These are phyloP conservation scores for Entomortierella lignicola DNA, from an alignment of 192 early-diverging fungal genomes.

Conservation along the genomic window DNA sequence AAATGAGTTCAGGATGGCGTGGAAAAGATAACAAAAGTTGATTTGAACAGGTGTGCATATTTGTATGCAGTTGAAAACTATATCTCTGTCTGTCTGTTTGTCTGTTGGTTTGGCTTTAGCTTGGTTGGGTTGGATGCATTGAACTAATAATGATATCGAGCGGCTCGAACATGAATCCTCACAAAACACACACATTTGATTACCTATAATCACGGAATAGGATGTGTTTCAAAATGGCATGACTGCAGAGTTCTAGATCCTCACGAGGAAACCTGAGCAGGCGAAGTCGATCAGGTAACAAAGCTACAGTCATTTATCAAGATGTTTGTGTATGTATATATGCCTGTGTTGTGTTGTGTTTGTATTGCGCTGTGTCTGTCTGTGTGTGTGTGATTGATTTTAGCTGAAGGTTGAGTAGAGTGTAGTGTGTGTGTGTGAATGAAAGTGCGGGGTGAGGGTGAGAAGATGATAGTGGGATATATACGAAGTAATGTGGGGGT, in stretches of 20 bases:
- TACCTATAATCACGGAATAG: slow-evolving; percentile 60
- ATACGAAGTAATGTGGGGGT: neutral
- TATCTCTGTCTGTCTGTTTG: too few species aligned
- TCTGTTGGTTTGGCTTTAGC: too few species aligned
- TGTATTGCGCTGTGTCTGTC: neutral
- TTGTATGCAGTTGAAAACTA: too few species aligned
- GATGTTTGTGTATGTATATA: slow-evolving; percentile 1
- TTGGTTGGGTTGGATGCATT: too few species aligned
- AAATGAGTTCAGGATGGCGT: too few species aligned
- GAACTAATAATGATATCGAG: too few species aligned
- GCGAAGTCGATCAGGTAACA: slow-evolving; percentile 68
- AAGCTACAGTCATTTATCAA: slow-evolving; percentile 58
- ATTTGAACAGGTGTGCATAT: too few species aligned
- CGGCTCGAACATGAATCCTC: too few species aligned
- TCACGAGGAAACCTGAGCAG: slow-evolving; percentile 70
- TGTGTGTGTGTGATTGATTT: neutral
- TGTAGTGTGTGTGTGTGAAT: neutral
- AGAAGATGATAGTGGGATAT: neutral
- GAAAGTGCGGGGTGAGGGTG: neutral
- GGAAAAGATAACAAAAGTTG: too few species aligned
- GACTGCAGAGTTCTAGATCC: slow-evolving; percentile 64
- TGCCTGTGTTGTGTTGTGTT: neutral
- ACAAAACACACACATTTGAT: neutral
- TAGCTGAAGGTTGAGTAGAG: neutral
- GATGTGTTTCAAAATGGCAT: slow-evolving; percentile 71